Evolutionary conservation across 768 basidiomycete genomes (phyloP), one percentile per base, ranked within the genome.

Genomic region (Tulasnella sp.): DNA sequence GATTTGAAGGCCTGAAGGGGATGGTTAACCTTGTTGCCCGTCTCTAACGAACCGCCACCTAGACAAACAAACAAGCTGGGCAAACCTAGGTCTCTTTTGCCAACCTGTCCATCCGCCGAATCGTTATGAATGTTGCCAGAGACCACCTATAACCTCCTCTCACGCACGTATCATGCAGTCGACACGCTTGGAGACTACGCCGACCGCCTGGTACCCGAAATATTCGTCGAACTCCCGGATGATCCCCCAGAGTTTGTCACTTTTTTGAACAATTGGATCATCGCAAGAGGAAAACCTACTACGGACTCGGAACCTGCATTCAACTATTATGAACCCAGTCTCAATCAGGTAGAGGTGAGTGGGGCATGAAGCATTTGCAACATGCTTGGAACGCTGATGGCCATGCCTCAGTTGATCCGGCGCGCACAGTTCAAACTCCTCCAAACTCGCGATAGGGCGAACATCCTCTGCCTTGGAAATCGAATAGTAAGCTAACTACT

Each of bases 401-500:
- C 76, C n/a, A 34, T 71, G 14, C 10, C 44, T 46, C 46, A 80
- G 80, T 40, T 80, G 21, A 78, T 80, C 71, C 71, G 71, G n/a
- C 79, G 78, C 31, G 80, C 52, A 6, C 80, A 81, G 56, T 56
- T 36, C 31, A 79, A 79, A 74, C 40, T 81, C n/a, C 58, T 81
- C 38, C 74, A 80, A 62, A n/a, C 39, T 27, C 39, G 72, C 38
- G 46, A 80, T 19, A 84, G 48, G 36, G 82, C 86, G 1, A 92
- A 94, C 82, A 86, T 94, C 1, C 88, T 95, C 40, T 91, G 91
- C 0, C 81, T 87, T 18, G 94, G 94, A 2, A 94, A 93, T 84
- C 86, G 89, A 40, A 84, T 88, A 76, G 92, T 91, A 82, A 80
- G 88, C 83, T 18, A n/a, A 18, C n/a, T 46, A n/a, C 34, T 6